A percentile compares a stretch with the other conserved stretches of the same genome.
These are phyloP conservation scores for Acanthamoeba castellanii DNA, from an alignment of 208 protist species.

Conservation along the genomic window DNA sequence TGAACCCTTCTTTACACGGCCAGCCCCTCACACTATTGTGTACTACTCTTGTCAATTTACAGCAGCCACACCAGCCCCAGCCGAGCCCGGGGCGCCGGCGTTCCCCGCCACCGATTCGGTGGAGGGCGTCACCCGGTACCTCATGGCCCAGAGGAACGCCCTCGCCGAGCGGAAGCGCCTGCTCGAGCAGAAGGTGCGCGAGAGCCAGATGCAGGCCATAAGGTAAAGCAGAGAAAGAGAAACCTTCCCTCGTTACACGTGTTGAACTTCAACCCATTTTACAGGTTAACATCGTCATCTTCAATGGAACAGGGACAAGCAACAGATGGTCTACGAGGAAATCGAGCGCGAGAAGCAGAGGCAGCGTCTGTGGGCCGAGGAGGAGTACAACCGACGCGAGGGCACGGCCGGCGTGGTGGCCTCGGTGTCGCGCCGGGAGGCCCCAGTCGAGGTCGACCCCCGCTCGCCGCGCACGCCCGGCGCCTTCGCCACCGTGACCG, in stretches of 20 bases:
- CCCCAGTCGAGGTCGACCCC: background rate
- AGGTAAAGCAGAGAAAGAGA: background rate
- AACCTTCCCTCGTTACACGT: background rate
- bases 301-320: slow-evolving; percentile 7
- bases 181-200: slow-evolving; percentile 11
- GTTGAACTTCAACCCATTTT: no score
- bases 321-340: slow-evolving; percentile 51
- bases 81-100: no score
- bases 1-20: no score
- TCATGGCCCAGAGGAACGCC: background rate
- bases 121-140: background rate
- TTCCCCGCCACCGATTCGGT: background rate
- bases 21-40: no score
- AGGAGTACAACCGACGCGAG: background rate
- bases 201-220: slow-evolving; percentile 40
- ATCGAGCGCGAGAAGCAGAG: slow-evolving; percentile 39
- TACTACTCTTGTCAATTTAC: no score
- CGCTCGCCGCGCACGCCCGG: no score
- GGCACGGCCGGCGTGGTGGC: background rate
- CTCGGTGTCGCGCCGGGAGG: background rate
- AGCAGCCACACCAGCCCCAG: no score
- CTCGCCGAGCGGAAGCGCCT: background rate
- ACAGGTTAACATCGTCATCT: background rate
- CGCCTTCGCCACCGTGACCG: no score
- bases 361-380: slow-evolving; percentile 6